phyloP scores from a whole-genome alignment of 352 stramenopile species.

The Peronosclerospora sorghi region DNA sequence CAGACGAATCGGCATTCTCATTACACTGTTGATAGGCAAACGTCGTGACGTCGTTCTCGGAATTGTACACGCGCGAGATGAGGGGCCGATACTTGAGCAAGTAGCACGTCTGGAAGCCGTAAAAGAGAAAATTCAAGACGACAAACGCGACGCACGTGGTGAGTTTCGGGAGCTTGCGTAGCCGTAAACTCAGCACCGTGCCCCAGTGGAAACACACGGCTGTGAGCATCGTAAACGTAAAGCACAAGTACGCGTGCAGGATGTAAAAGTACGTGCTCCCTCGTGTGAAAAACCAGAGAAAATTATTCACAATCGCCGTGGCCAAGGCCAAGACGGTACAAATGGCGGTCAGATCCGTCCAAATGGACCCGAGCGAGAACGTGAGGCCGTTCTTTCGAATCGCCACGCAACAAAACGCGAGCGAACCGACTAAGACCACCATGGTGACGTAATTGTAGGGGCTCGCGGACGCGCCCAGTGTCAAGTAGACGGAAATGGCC shows the following conservation, averaged over 20 bases:
- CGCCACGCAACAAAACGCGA: slow-evolving; percentile 74
- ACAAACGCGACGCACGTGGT: slow-evolving; percentile 60
- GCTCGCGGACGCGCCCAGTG: slow-evolving; percentile 46
- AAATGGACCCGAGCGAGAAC: slow-evolving; percentile 79
- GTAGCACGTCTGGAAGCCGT: slow-evolving; percentile 65
- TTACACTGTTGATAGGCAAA: slow-evolving; percentile 78
- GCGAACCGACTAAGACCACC: slow-evolving; percentile 68
- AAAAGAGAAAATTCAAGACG: slow-evolving; percentile 66
- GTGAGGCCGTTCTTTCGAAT: slow-evolving; percentile 75
- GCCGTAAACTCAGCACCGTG: slow-evolving; percentile 64
- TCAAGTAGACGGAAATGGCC: slow-evolving; percentile 61
- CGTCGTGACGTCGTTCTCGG: slow-evolving; percentile 53
- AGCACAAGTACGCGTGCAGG: slow-evolving; percentile 62
- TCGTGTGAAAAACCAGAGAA: slow-evolving; percentile 62
- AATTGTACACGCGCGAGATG: slow-evolving; percentile 65
- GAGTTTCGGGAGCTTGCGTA: slow-evolving; percentile 63
- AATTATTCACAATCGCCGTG: slow-evolving; percentile 75
- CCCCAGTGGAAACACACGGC: slow-evolving; percentile 84
- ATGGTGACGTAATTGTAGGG: slow-evolving; percentile 86
- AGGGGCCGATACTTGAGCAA: slow-evolving; percentile 51
- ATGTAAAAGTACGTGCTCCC: slow-evolving; percentile 78
- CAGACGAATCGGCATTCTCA: slow-evolving; percentile 32
- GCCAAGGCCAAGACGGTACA: slow-evolving; percentile 66
- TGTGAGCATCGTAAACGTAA: slow-evolving; percentile 85
- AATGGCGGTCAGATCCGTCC: slow-evolving; percentile 79